phyloP scores from a whole-genome alignment of 441 rosid genomes.

The Manihot esculenta region DNA sequence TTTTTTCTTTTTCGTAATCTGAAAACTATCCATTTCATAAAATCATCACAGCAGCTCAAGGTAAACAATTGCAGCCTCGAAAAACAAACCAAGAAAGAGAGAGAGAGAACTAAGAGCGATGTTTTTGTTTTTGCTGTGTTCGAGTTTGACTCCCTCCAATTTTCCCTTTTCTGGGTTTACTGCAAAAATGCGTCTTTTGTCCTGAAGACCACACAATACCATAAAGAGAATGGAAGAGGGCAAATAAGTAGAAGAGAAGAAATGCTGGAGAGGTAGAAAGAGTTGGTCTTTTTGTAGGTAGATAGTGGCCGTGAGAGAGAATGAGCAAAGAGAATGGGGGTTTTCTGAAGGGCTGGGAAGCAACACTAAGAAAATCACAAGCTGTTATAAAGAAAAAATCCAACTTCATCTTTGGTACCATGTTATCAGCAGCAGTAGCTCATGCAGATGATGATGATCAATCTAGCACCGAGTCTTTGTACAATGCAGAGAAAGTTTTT shows the following conservation, averaged over 20 bases:
- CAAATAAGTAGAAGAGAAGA: neutral
- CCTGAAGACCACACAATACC: conserved; percentile 21
- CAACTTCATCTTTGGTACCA: conserved; percentile 39
- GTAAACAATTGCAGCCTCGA: neutral
- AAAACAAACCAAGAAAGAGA: neutral
- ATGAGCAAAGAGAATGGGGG: conserved; percentile 57
- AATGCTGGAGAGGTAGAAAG: conserved; percentile 15
- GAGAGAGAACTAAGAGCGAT: neutral
- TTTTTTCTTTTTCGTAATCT: conserved; percentile 22
- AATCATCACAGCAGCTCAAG: conserved; percentile 11
- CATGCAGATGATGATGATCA: conserved; percentile 81
- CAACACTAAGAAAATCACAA: conserved; percentile 49
- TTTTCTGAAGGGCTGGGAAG: conserved; percentile 54
- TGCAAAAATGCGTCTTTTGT: conserved; percentile 20
- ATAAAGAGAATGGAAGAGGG: conserved; percentile 7
- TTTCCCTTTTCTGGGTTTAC: conserved; percentile 19
- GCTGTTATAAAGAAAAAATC: conserved; percentile 41
- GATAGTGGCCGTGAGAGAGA: conserved; percentile 21
- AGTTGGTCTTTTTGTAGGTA: neutral
- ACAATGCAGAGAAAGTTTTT: conserved; percentile 53
- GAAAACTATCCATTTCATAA: conserved; percentile 23
- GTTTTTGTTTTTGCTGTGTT: conserved; percentile 16
- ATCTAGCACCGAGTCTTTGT: conserved; percentile 11
- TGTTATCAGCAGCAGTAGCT: conserved; percentile 62
- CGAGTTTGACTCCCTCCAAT: conserved; percentile 19